These are phyloP conservation scores for Xylaria curta DNA, from an alignment of 495 filamentous ascomycete species.

Conservation along the genomic window DNA sequence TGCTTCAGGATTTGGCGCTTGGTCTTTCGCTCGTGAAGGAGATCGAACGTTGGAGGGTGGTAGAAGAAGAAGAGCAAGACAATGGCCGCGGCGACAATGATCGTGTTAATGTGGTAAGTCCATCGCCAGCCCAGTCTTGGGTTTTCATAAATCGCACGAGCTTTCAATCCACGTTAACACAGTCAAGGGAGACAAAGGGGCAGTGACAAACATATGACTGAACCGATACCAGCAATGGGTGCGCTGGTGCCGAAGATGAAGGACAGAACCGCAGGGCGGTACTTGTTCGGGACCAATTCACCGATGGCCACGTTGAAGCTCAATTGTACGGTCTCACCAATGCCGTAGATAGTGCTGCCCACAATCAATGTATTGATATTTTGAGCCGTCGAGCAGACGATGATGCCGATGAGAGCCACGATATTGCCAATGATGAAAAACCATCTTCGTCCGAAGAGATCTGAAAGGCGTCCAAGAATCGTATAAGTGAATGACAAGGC, in stretches of 20 bases:
- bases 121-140: conserved; percentile 51
- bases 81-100: conserved; percentile 44
- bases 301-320: conserved; percentile 53
- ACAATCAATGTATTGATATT: conserved; percentile 53
- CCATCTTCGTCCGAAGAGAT: conserved; percentile 62
- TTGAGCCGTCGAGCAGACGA: conserved; percentile 53
- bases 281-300: conserved; percentile 55
- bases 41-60: conserved; percentile 46
- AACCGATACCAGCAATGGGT: conserved; percentile 51
- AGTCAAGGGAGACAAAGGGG: background rate
- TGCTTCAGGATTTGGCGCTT: conserved; percentile 41
- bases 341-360: conserved; percentile 43
- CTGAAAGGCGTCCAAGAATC: conserved; percentile 55
- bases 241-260: conserved; percentile 48
- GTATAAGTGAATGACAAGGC: conserved; percentile 41
- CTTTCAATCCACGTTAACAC: conserved; percentile 26
- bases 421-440: conserved; percentile 53
- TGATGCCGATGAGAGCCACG: conserved; percentile 51
- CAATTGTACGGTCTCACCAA: conserved; percentile 47
- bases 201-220: conserved; percentile 40
- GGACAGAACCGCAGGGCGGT: conserved; percentile 45
- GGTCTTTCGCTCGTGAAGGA: conserved; percentile 42
- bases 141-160: conserved; percentile 44
- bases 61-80: conserved; percentile 49
- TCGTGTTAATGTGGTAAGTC: conserved; percentile 55